Base-by-base conservation (phyloP, 805 yeast species). In the Lipomyces anomalus region DNA sequence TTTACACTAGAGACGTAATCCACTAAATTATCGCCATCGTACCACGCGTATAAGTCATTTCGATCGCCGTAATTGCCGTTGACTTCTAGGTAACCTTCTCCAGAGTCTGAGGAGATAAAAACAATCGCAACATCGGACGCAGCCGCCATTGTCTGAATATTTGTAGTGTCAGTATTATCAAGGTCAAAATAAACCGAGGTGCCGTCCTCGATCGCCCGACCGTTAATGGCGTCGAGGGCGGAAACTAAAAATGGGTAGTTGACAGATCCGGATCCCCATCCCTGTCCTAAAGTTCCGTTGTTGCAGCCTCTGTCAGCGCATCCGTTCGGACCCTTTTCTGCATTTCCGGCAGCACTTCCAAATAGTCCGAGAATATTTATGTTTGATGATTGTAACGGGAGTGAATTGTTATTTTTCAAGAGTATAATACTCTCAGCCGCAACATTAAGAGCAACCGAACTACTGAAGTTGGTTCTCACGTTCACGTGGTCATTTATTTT, bases 231-330 rank as follows among this genome's bases (percentile, higher is more conserved):
- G 57, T 77, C 80, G 47, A 68, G 68, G 0, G 84, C 83, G 1
- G 82, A 72, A n/a, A 76, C 67, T 3, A 76, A 74, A 57, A 66
- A 75, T 2, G 80, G 79, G 35, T 75, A 72, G 52, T 69, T 72
- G 13, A 73, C 80, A 7, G 79, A 68, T 0, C 82, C 78, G 3
- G 84, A 78, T 0, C 84, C 85, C 80, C 84, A 76, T 11, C 84
- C 84, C 24, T 42, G 68, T 28, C 76, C 73, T 35, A 79, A 57
- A 1, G 76, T 71, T 2, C 84, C 85, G 46, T 73, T 70, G 7
- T 67, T 67, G 48, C 77, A 71, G 38, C 67, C 69, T 57, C 73
- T 76, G 57, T 78, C 82, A 47, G 67, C 71, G 28, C 49, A 56
- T 45, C 78, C 72, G 52, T 72, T 75, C 52, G 74, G 69, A 0